Conservation (phyloP, 331 rosid species). For the Rhamnella rubrinervis region DNA sequence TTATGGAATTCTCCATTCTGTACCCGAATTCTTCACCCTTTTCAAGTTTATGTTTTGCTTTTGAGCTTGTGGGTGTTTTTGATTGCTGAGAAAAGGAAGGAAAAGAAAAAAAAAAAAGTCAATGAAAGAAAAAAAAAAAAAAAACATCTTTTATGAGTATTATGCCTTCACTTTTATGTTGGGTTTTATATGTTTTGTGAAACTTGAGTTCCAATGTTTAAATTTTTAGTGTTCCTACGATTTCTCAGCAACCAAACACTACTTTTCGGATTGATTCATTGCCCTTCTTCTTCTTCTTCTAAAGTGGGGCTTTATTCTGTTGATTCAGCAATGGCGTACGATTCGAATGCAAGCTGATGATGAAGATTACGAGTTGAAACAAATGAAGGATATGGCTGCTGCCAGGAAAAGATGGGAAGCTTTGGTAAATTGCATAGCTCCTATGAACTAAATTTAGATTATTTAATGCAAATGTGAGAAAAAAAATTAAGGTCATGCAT, state of each 20-base stretch:
- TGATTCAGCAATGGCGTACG: conserved; percentile 39
- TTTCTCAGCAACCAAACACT: background rate
- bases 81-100: background rate
- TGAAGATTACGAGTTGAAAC: conserved; percentile 84
- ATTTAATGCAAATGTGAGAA: background rate
- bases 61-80: background rate
- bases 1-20: conserved; percentile 26
- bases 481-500: background rate
- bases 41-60: conserved; percentile 9
- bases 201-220: background rate
- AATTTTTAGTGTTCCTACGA: background rate
- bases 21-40: conserved; percentile 22
- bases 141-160: background rate
- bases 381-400: conserved; percentile 87
- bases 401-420: conserved; percentile 96
- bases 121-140: too few relatives aligned
- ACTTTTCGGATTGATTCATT: background rate
- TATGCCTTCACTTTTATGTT: background rate
- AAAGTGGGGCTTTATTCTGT: conserved; percentile 1
- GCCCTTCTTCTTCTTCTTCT: background rate
- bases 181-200: background rate
- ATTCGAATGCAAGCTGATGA: conserved; percentile 52
- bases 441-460: background rate
- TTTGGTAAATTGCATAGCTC: conserved; percentile 52
- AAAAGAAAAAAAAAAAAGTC: background rate